These are phyloP conservation scores for Cylindrotheca fusiformis DNA, from an alignment of 108 stramenopile species.

Conservation along the genomic window DNA sequence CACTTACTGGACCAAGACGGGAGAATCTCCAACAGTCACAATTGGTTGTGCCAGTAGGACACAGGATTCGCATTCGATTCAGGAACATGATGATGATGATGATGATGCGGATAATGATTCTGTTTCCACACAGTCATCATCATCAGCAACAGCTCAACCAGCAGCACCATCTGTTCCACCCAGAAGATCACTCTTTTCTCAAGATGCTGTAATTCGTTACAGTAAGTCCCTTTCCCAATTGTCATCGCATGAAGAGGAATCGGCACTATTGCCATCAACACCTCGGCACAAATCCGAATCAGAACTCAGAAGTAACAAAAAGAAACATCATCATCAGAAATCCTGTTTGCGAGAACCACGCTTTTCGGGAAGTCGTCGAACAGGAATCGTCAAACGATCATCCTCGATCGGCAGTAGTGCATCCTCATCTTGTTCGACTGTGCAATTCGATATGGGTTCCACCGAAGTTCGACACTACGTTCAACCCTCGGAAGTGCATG, in stretches of 20 bases:
- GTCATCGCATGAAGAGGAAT: too few relatives aligned
- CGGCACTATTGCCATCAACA: not conserved
- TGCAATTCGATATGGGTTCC: constrained; percentile 16
- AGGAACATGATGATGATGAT: too few relatives aligned
- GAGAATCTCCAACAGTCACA: constrained; percentile 10
- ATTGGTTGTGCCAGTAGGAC: too few relatives aligned
- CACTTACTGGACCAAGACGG: constrained; percentile 13
- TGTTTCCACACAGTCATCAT: not conserved
- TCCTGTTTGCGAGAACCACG: not conserved
- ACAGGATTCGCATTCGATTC: constrained; percentile 4
- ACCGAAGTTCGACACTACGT: constrained; percentile 12
- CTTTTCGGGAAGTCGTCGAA: constrained; percentile 5
- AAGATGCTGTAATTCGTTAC: not conserved
- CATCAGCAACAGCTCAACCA: not conserved
- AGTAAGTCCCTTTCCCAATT: not conserved
- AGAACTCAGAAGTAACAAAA: not conserved
- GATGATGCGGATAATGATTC: too few relatives aligned
- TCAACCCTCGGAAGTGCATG: constrained; percentile 12
- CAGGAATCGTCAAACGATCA: not conserved
- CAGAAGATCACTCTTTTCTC: not conserved
- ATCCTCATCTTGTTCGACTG: constrained; percentile 9
- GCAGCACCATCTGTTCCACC: not conserved
- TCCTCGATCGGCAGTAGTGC: not conserved
- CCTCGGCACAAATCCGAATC: not conserved
- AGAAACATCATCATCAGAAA: not conserved